Evolutionary conservation across 2,329 filamentous ascomycete genomes (phyloP).

Genomic region (Aspergillus chevalieri): DNA sequence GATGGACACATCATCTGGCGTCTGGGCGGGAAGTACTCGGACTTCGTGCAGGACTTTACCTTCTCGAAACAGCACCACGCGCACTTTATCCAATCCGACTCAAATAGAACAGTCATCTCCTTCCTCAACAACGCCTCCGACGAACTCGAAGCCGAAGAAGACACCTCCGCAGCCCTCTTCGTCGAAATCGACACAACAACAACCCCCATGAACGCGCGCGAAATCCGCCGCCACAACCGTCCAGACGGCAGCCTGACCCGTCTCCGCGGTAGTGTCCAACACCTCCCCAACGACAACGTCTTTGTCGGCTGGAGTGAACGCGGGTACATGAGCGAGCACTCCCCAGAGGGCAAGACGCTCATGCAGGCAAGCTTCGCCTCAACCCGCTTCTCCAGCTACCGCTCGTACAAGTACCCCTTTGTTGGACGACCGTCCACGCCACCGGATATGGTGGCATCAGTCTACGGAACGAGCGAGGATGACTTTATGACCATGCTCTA

Average conservation of each 20-base stretch:
- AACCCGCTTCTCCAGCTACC: conserved; percentile 33
- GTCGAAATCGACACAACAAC: conserved; percentile 24
- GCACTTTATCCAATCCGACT: conserved; percentile 25
- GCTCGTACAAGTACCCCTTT: conserved; percentile 36
- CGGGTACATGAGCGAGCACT: conserved; percentile 32
- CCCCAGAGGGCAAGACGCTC: conserved; percentile 26
- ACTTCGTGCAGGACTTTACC: conserved; percentile 28
- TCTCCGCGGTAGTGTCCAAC: conserved; percentile 31
- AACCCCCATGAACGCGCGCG: conserved; percentile 22
- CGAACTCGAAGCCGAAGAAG: conserved; percentile 23
- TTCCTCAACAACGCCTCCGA: conserved; percentile 32
- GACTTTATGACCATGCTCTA: conserved; percentile 22
- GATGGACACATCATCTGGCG: conserved; percentile 35
- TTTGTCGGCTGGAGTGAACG: conserved; percentile 33
- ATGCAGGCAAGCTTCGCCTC: conserved; percentile 33
- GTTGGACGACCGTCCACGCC: conserved; percentile 26
- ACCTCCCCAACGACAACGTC: conserved; percentile 31
- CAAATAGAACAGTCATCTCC: conserved; percentile 25
- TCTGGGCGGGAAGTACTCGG: conserved; percentile 28
- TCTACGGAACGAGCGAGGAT: conserved; percentile 20
- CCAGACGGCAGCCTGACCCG: conserved; percentile 30
- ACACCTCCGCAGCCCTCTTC: conserved; percentile 24
- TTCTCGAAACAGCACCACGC: conserved; percentile 36
- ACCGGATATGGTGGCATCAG: conserved; percentile 27
- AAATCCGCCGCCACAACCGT: conserved; percentile 25